These are phyloP conservation scores for Actinomortierella wolfii DNA, from an alignment of 371 early-diverging fungal genomes.

Conservation along the genomic window DNA sequence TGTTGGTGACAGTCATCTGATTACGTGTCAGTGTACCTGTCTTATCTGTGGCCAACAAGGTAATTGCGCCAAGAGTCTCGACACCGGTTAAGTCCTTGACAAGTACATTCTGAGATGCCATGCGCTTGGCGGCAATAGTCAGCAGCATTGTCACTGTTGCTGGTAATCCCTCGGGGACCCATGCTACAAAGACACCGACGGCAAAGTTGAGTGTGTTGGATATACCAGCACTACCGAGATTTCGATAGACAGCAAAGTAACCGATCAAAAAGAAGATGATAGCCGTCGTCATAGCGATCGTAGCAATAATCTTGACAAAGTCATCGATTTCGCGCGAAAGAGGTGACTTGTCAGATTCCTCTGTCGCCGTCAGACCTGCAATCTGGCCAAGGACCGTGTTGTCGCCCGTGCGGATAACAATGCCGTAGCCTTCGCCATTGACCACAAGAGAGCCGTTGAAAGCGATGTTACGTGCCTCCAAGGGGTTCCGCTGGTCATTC, in stretches of 20 bases:
- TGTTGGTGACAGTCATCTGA: constrained; percentile 91
- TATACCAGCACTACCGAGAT: constrained; percentile 58
- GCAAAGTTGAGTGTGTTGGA: constrained; percentile 85
- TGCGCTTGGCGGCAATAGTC: constrained; percentile 93
- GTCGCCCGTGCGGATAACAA: constrained; percentile 93
- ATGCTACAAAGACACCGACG: constrained; percentile 86
- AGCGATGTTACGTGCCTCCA: constrained; percentile 89
- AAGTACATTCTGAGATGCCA: constrained; percentile 86
- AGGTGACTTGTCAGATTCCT: constrained; percentile 73
- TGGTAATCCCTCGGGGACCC: constrained; percentile 91
- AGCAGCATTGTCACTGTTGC: constrained; percentile 90
- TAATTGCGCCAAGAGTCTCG: constrained; percentile 95
- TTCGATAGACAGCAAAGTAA: constrained; percentile 46
- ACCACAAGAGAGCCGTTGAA: constrained; percentile 91
- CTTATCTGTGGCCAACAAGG: constrained; percentile 94
- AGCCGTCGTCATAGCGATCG: constrained; percentile 76
- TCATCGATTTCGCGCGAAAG: constrained; percentile 77
- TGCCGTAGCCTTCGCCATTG: constrained; percentile 88
- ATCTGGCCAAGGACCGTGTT: constrained; percentile 93
- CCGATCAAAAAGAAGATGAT: constrained; percentile 85
- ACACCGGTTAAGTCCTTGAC: constrained; percentile 96
- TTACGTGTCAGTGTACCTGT: constrained; percentile 96
- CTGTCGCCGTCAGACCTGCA: constrained; percentile 83
- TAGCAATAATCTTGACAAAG: constrained; percentile 88
- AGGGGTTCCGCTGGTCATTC: constrained; percentile 72